A percentile compares a stretch with the other conserved stretches of the same genome.
Conservation (phyloP, 2,329 filamentous ascomycete species). For the Biscogniauxia marginata region DNA sequence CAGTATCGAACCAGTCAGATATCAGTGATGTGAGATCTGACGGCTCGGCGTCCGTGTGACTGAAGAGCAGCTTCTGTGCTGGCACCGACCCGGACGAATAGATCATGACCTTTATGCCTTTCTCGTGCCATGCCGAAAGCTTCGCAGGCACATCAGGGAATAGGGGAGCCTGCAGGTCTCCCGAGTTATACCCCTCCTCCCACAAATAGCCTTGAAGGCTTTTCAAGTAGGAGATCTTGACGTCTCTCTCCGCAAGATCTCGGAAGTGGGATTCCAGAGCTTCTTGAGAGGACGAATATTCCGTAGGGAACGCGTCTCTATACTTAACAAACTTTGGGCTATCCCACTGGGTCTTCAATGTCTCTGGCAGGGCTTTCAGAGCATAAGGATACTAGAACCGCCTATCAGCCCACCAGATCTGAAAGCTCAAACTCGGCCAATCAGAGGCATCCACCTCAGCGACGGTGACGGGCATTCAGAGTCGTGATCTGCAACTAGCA, state of each 20-base stretch:
- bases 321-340: constrained; percentile 63
- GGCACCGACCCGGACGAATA: constrained; percentile 80
- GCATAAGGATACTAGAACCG: constrained; percentile 71
- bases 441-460: constrained; percentile 1
- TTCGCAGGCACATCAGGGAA: constrained; percentile 71
- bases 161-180: constrained; percentile 68
- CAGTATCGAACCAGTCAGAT: constrained; percentile 73
- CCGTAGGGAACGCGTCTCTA: constrained; percentile 67
- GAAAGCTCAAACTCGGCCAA: constrained; percentile 3
- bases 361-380: constrained; percentile 61
- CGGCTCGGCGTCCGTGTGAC: constrained; percentile 58
- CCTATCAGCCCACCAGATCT: constrained; percentile 14
- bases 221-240: constrained; percentile 77
- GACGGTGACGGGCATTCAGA: constrained; percentile 2
- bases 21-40: constrained; percentile 61
- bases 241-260: constrained; percentile 68
- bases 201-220: constrained; percentile 77
- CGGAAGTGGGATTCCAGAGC: constrained; percentile 65
- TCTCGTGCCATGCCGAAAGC: constrained; percentile 56
- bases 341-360: constrained; percentile 67
- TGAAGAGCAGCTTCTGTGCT: constrained; percentile 78
- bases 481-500: constrained; percentile 3
- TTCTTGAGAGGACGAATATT: constrained; percentile 56
- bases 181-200: constrained; percentile 69
- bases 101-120: constrained; percentile 64